Evolutionary conservation across 108 stramenopile genomes (phyloP), one percentile per base, ranked within the genome.

Genomic region (Skeletonema tropicum): DNA sequence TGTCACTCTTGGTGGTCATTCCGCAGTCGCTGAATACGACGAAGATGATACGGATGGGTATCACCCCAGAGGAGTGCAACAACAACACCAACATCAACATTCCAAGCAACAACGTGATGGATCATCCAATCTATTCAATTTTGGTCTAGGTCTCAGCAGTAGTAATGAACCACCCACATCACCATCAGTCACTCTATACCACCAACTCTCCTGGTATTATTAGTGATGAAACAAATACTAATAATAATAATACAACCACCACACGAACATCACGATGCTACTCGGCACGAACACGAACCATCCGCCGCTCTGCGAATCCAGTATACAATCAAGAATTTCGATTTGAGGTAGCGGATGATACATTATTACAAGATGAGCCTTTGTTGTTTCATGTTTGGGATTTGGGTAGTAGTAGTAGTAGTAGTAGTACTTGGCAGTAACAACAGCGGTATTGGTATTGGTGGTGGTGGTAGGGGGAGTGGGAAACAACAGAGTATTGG

Each of bases 271-370:
- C 90, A 55, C 90, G 92, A 49, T 82, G 91, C n/a, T 96, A 96
- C 77, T 86, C 87, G 64, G 91, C 92, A 59, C 88, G 89, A 49
- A 98, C 97, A 19, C 86, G 86, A 5, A 83, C 94, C 5, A 80
- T 84, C 60, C 83, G 85, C 30, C 80, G 88, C 23, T 90, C 90
- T 8, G 63, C 88, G 45, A 85, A 96, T 80, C 98, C 98, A 42
- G 75, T 77, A 0, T 98, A 92, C 90, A 88, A 97, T 49, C 94
- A 97, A 77, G 98, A 98, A 67, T 96, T 96, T 81, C 89, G 96
- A 36, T 98, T 99, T 72, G 97, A 99, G 49, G 96, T 99, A 23
- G 84, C 92, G 23, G 95, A 96, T 83, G 98, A 99, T 85, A 93
- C 95, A 8, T 66, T 97, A n/a, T 73, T 99, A 48, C 97, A 99